These are phyloP conservation scores for Eleusine coracana DNA, from an alignment of 176 grass and related monocot species.

Conservation along the genomic window DNA sequence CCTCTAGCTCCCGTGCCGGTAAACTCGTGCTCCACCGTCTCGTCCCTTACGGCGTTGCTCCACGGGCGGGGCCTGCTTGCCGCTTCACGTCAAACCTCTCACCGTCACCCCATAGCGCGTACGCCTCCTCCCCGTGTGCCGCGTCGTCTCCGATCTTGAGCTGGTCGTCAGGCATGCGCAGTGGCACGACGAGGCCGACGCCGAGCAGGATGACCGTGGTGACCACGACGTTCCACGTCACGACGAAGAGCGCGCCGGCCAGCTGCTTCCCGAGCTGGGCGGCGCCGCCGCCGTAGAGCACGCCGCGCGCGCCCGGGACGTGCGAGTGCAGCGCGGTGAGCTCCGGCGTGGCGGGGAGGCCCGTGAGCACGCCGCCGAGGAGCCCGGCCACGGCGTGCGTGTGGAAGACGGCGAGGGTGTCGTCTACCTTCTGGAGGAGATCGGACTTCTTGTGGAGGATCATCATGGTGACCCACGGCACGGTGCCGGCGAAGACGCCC, in stretches of 20 bases:
- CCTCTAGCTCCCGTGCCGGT: constrained; percentile 52
- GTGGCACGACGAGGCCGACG: constrained; percentile 54
- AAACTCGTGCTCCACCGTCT: constrained; percentile 41
- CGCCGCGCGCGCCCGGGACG: constrained; percentile 44
- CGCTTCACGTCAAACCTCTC: constrained; percentile 66
- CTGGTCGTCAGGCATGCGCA: constrained; percentile 68
- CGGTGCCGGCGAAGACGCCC: constrained; percentile 54
- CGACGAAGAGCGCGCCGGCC: constrained; percentile 57
- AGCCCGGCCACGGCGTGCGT: constrained; percentile 68
- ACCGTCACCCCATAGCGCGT: constrained; percentile 71
- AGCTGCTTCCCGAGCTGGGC: constrained; percentile 64
- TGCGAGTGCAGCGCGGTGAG: constrained; percentile 54
- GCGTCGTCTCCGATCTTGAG: constrained; percentile 72
- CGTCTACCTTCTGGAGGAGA: constrained; percentile 70
- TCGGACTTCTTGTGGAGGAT: constrained; percentile 63
- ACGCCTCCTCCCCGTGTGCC: constrained; percentile 70
- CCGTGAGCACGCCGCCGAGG: constrained; percentile 66
- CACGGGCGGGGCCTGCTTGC: constrained; percentile 23
- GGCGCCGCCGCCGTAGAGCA: constrained; percentile 64
- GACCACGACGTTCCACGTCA: constrained; percentile 57
- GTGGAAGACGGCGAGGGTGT: constrained; percentile 77
- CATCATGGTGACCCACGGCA: constrained; percentile 87
- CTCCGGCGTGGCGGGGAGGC: constrained; percentile 63
- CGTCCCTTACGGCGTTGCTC: constrained; percentile 13
- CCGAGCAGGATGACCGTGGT: constrained; percentile 59